phyloP scores from a whole-genome alignment of 352 stramenopile genomes.

The Phytophthora nicotianae region DNA sequence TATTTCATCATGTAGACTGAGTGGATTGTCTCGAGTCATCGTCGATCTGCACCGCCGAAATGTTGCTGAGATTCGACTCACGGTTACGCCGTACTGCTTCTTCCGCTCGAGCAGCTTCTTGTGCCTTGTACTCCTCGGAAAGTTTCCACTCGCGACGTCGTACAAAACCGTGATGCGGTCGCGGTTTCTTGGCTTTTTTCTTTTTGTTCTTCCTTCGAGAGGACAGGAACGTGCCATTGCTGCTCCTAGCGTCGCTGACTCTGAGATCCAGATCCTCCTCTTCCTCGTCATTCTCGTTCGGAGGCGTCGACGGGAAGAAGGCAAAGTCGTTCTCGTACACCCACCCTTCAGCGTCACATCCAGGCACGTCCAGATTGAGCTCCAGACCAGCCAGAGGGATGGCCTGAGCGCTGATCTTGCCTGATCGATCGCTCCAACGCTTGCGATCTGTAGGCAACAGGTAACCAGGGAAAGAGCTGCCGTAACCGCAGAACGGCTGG shows the following conservation, averaged over 20 bases:
- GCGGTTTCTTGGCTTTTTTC: slow-evolving; percentile 52
- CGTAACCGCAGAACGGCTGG: slow-evolving; percentile 84
- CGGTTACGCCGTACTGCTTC: slow-evolving; percentile 3
- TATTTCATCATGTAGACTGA: slow-evolving; percentile 11
- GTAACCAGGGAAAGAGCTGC: slow-evolving; percentile 82
- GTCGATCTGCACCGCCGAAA: slow-evolving; percentile 45
- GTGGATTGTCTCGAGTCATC: slow-evolving; percentile 33
- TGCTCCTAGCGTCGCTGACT: slow-evolving; percentile 21
- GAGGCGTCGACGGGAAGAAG: slow-evolving; percentile 66
- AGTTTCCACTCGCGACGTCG: slow-evolving; percentile 76
- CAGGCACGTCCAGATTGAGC: slow-evolving; percentile 60
- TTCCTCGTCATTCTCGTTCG: slow-evolving; percentile 27
- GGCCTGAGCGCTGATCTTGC: slow-evolving; percentile 70
- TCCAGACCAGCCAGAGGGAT: slow-evolving; percentile 74
- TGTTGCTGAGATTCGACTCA: slow-evolving; percentile 39
- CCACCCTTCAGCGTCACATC: slow-evolving; percentile 82
- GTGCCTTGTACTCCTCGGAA: slow-evolving; percentile 60
- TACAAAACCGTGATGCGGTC: slow-evolving; percentile 69
- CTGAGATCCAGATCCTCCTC: slow-evolving; percentile 32
- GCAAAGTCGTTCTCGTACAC: slow-evolving; percentile 88
- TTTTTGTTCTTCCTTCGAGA: slow-evolving; percentile 43
- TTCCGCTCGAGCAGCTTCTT: slow-evolving; percentile 32
- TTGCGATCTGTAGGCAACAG: slow-evolving; percentile 80
- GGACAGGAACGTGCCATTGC: slow-evolving; percentile 33
- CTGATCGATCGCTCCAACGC: slow-evolving; percentile 85